Percentiles rank a stretch among this genome's conserved stretches.
Conservation (phyloP, 805 yeast species). For the Wickerhamomyces sydowiorum region DNA sequence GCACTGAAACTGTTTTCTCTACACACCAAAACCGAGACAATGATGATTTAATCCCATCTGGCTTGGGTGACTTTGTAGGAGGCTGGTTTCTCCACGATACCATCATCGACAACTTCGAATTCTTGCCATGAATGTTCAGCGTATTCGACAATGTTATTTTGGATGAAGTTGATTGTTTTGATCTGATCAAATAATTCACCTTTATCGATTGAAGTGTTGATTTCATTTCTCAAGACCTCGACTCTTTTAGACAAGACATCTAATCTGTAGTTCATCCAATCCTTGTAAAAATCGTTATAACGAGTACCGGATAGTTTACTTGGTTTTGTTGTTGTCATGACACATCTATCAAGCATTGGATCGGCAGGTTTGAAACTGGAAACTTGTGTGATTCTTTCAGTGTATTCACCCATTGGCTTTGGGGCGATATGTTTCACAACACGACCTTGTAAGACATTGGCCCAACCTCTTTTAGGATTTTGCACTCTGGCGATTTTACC, state of each 20-base stretch:
- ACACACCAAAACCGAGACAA: no score
- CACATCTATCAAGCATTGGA: constrained; percentile 32
- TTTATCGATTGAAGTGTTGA: constrained; percentile 15
- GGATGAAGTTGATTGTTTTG: constrained; percentile 26
- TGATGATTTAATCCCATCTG: constrained; percentile 5
- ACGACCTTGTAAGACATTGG: constrained; percentile 43
- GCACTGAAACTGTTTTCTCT: no score
- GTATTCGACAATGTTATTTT: constrained; percentile 22
- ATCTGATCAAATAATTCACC: constrained; percentile 32
- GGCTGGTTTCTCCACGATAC: constrained; percentile 19
- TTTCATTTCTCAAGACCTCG: constrained; percentile 19
- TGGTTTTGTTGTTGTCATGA: constrained; percentile 36
- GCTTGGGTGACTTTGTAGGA: constrained; percentile 17
- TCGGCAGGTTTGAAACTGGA: constrained; percentile 37
- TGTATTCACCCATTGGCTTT: constrained; percentile 30
- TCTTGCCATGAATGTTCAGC: constrained; percentile 28
- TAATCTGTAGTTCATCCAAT: constrained; percentile 34
- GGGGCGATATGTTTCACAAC: constrained; percentile 42
- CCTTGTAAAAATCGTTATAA: constrained; percentile 34
- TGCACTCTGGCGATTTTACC: constrained; percentile 13
- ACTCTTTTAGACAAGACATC: constrained; percentile 29
- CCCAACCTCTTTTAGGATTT: constrained; percentile 45
- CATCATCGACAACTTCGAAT: constrained; percentile 28
- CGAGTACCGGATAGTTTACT: constrained; percentile 29
- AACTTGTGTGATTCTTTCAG: constrained; percentile 38